A percentile compares a stretch with the other conserved stretches of the same genome.
phyloP scores from a whole-genome alignment of 441 rosid genomes.

The Adansonia rubrostipa region DNA sequence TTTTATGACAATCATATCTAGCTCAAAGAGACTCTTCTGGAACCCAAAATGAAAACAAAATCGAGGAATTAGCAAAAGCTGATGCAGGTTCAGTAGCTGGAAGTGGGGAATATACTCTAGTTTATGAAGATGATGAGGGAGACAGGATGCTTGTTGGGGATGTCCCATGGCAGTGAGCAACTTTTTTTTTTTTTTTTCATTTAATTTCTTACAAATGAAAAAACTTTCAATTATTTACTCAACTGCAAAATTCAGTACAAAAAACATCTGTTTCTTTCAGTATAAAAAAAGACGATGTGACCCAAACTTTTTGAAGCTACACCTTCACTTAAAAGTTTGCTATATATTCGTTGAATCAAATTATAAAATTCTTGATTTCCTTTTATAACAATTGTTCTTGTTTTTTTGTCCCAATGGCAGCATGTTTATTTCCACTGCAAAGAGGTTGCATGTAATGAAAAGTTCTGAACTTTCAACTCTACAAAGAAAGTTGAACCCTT shows the following conservation, averaged over 20 bases:
- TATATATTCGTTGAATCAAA: not conserved
- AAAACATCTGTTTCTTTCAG: not conserved
- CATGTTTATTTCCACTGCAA: constrained; percentile 51
- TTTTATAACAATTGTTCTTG: not conserved
- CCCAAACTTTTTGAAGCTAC: not conserved
- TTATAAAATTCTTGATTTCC: not conserved
- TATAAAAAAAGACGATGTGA: not conserved
- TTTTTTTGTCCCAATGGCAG: constrained; percentile 28
- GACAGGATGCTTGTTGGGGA: constrained; percentile 80
- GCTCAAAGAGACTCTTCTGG: constrained; percentile 48
- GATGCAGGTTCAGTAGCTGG: constrained; percentile 41
- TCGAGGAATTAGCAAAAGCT: constrained; percentile 35
- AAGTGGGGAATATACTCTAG: constrained; percentile 60
- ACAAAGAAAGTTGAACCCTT: constrained; percentile 33
- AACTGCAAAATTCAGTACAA: not conserved
- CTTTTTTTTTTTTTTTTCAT: constrained; percentile 19
- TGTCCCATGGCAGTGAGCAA: constrained; percentile 76
- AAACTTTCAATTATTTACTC: not conserved
- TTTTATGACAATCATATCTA: not conserved
- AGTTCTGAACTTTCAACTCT: constrained; percentile 36
- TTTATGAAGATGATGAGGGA: constrained; percentile 75
- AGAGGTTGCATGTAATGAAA: constrained; percentile 47
- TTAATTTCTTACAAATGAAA: too few species aligned
- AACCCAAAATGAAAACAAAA: constrained; percentile 18
- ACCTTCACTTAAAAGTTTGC: too few species aligned